A percentile compares a stretch with the other conserved stretches of the same genome.
phyloP scores from a whole-genome alignment of 768 basidiomycete species.

The Lanmaoa rubissima region DNA sequence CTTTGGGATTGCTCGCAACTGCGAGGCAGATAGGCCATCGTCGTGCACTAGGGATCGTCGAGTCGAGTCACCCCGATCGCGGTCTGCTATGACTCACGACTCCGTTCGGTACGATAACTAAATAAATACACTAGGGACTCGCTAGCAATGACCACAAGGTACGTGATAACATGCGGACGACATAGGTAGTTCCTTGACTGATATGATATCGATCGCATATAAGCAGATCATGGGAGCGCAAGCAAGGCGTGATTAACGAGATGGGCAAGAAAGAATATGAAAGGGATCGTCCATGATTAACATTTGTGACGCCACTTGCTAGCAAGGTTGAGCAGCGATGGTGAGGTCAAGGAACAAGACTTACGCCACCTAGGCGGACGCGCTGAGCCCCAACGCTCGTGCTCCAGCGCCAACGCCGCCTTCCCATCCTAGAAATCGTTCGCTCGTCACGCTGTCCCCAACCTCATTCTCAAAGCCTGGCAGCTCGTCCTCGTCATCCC shows the following conservation, averaged over 20 bases:
- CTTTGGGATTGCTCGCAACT: neutral
- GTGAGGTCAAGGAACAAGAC: conserved; percentile 12
- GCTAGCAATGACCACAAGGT: conserved; percentile 21
- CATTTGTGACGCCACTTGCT: neutral
- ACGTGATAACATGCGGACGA: conserved; percentile 5
- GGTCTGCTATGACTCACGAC: conserved; percentile 6
- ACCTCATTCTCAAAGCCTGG: conserved; percentile 37
- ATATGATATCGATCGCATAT: conserved; percentile 21
- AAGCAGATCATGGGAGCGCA: neutral
- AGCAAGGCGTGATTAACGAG: neutral
- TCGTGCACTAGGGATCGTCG: neutral
- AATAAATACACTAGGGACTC: conserved; percentile 14
- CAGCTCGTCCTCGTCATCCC: conserved; percentile 45
- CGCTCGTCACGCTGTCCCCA: conserved; percentile 37
- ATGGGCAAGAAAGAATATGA: neutral
- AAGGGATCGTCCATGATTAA: neutral
- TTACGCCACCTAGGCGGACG: conserved; percentile 31
- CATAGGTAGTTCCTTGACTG: conserved; percentile 14
- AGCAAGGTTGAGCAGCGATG: conserved; percentile 18
- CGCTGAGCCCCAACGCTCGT: conserved; percentile 66
- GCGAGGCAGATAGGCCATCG: neutral
- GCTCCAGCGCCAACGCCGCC: conserved; percentile 79
- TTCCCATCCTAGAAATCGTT: conserved; percentile 80
- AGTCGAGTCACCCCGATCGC: conserved; percentile 9
- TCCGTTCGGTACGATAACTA: conserved; percentile 2